These are phyloP conservation scores for Cucumis melo DNA, from an alignment of 306 rosid genomes.

Conservation along the genomic window DNA sequence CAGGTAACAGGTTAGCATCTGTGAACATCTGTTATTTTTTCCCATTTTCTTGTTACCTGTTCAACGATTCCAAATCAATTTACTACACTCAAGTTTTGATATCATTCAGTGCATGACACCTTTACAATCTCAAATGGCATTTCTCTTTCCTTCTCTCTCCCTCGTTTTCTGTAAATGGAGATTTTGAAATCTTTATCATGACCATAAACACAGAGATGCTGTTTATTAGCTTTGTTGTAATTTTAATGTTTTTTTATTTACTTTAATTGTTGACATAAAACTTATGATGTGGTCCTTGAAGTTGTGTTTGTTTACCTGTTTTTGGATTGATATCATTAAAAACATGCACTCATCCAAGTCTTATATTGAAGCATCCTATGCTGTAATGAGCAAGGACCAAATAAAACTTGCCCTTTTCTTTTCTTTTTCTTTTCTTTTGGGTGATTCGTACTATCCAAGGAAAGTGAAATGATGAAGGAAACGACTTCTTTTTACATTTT, in stretches of 20 bases:
- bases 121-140: not conserved
- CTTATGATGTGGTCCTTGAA: not conserved
- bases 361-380: conserved; percentile 1
- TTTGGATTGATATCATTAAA: not conserved
- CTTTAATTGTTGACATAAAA: not conserved
- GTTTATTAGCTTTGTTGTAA: conserved; percentile 2
- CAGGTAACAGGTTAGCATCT: conserved; percentile 7
- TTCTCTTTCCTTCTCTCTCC: not conserved
- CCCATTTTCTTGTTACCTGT: not conserved
- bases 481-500: not conserved
- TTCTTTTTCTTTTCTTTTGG: not conserved
- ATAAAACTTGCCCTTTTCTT: not conserved
- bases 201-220: conserved; percentile 3
- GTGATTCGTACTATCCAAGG: conserved; percentile 7
- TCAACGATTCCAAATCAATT: not conserved
- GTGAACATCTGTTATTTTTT: not conserved
- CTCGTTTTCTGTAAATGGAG: not conserved
- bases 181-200: not conserved
- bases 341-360: not conserved
- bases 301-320: not conserved
- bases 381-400: not conserved
- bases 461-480: conserved; percentile 7
- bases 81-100: not conserved
- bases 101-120: not conserved
- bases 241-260: not conserved